Base-by-base conservation (phyloP, 176 grass and related monocot species). In the Lolium perenne region DNA sequence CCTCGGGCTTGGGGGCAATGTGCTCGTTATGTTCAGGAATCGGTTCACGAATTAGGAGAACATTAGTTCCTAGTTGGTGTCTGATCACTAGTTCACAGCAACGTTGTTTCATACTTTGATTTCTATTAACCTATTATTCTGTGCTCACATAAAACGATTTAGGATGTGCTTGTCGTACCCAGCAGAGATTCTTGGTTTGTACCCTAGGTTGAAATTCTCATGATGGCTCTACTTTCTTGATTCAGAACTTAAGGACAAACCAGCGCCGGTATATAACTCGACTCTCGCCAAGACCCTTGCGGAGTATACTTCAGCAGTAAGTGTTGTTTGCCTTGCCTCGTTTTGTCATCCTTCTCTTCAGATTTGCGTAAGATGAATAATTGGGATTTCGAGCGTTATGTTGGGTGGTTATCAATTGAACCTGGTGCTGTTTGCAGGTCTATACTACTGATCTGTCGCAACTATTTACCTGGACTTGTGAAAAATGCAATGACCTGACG, bases 261-360 rank as follows among this genome's bases (percentile, higher is more conserved):
- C 83, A 11, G 41, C 70, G 22, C 65, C 76, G 57, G 71, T 80
- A 62, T 97, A 93, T 82, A 93, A 97, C 41, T 59, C 64, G 4
- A 92, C 87, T 58, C 83, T 95, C 38, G 91, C 89, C 54, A 85
- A 78, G 80, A 92, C 92, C 15, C 89, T 98, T 15, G 95, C 88
- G 18, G 89, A 98, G 90, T 98, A 95, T 83, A 87, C 93, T 79
- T 95, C 95, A 80, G 95, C 95, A 87, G 95, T 98, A 89, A 85
- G 91, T 79, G 64, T 86, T 32, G n/a, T 49, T 26, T 67, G 55
- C 26, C 0, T 67, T 48, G n/a, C n/a, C 20, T 69, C 32, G n/a
- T 57, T 58, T 1, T 59, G 50, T 63, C 53, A 77, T 85, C 51
- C 6, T 71, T 25, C 13, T 21, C 57, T 61, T 80, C 41, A 0